Base-by-base conservation (phyloP, 805 yeast species). In the Yamadazyma takamatsuzukensis region DNA sequence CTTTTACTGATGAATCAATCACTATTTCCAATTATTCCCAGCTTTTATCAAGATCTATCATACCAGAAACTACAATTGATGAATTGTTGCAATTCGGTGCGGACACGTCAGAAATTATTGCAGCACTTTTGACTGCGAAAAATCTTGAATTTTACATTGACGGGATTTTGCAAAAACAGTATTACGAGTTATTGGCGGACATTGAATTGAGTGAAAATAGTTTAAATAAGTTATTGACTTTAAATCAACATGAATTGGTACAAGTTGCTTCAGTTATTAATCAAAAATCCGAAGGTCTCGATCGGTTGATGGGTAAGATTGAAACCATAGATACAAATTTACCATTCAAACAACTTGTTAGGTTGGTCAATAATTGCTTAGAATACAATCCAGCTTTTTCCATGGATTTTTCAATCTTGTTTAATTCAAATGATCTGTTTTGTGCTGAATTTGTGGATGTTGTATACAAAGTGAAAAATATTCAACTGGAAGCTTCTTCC, bases 31-130 rank as follows among this genome's bases (percentile, higher is more conserved):
- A 42, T 29, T 37, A 18, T 21, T 15, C 17, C 7, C n/a, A 34
- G 9, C 27, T 42, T 12, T 6, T 36, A 5, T 7, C 27, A 2
- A 34, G 28, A 21, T 15, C 15, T 3, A 3, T 10, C 1, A 15
- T 12, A 2, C 44, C 43, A 2, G 21, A 17, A 11, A 30, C 33
- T 15, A 18, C 27, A 2, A 18, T 39, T 2, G 27, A 30, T 11
- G 37, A 42, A 5, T 27, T 42, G 6, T 42, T 39, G 28, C 10
- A 11, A 4, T 33, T 34, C 24, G 17, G 19, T 19, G 16, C 25
- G 4, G 21, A 21, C 4, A 37, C 32, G 18, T 22, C 28, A 13
- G 21, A 18, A 6, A 24, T 42, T 9, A 30, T 39, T 8, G n/a
- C n/a, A n/a, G n/a, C n/a, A n/a, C n/a, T n/a, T n/a, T n/a, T 30